Percentiles rank a stretch among this genome's conserved stretches.
Evolutionary conservation across 2,329 filamentous ascomycete genomes (phyloP).

Genomic region (Escovopsis sp.): DNA sequence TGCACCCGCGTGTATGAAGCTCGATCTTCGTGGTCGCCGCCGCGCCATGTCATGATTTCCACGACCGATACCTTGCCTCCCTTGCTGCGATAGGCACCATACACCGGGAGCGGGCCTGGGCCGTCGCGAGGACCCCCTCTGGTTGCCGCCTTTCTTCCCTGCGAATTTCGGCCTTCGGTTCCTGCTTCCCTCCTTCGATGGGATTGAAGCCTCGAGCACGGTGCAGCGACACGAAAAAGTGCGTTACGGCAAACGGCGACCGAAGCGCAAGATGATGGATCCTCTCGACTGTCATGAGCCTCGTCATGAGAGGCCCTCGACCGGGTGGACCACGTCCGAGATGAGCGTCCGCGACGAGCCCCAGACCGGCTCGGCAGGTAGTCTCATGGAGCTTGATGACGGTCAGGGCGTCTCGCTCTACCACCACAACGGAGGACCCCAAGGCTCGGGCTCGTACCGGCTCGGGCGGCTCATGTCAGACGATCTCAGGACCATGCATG

Average conservation of each 20-base stretch:
- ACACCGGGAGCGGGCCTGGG: neutral
- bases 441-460: constrained; percentile 19
- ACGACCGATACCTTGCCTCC: neutral
- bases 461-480: constrained; percentile 20
- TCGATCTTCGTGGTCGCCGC: too few species aligned
- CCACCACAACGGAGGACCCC: constrained; percentile 25
- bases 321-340: constrained; percentile 19
- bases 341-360: constrained; percentile 18
- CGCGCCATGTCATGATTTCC: neutral
- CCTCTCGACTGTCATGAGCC: neutral
- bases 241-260: neutral
- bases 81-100: neutral
- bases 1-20: too few species aligned
- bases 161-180: too few species aligned
- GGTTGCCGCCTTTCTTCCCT: too few species aligned
- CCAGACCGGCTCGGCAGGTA: constrained; percentile 24
- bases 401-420: constrained; percentile 27
- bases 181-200: too few species aligned
- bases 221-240: neutral
- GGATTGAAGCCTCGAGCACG: too few species aligned
- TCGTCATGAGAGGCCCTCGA: constrained; percentile 13
- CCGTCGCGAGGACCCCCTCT: constrained; percentile 1
- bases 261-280: neutral
- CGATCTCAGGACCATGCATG: constrained; percentile 6
- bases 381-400: constrained; percentile 17